A percentile compares a stretch with the other conserved stretches of the same genome.
Evolutionary conservation across 1,284 basidiomycete species (phyloP).

Genomic region (Chalciporus sp.): DNA sequence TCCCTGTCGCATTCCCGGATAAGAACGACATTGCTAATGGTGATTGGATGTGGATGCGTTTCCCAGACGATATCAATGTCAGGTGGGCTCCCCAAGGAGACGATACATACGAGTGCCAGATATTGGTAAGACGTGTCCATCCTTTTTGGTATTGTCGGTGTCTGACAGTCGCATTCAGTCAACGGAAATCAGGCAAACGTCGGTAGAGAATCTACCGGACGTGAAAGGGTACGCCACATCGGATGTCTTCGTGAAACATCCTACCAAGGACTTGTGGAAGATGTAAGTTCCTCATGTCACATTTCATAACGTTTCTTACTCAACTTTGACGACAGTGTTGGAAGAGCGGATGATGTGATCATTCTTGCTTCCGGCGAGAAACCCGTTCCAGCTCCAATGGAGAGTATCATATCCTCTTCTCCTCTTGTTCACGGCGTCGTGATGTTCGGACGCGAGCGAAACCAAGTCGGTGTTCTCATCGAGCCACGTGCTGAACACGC

Average conservation of each 20-base stretch:
- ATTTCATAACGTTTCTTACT: background rate
- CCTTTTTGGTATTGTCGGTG: background rate
- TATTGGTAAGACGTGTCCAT: slow-evolving; percentile 28
- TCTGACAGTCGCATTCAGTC: slow-evolving; percentile 11
- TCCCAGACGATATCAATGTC: slow-evolving; percentile 17
- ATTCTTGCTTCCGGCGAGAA: slow-evolving; percentile 34
- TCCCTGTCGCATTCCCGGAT: background rate
- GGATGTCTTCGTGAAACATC: slow-evolving; percentile 23
- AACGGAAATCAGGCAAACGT: slow-evolving; percentile 7
- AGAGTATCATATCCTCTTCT: slow-evolving; percentile 26
- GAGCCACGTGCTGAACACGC: slow-evolving; percentile 31
- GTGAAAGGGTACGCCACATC: slow-evolving; percentile 23
- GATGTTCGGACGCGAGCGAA: slow-evolving; percentile 44
- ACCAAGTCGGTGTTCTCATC: slow-evolving; percentile 43
- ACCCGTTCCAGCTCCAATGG: slow-evolving; percentile 36
- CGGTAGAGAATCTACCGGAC: slow-evolving; percentile 27
- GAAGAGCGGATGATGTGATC: slow-evolving; percentile 32
- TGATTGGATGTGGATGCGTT: slow-evolving; percentile 36
- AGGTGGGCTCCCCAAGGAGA: slow-evolving; percentile 35
- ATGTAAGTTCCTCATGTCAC: slow-evolving; percentile 6
- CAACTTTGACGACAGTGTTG: slow-evolving; percentile 17
- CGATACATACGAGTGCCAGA: slow-evolving; percentile 34
- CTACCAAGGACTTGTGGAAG: slow-evolving; percentile 22
- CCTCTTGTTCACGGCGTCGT: slow-evolving; percentile 33
- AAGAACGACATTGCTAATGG: slow-evolving; percentile 20